phyloP scores from a whole-genome alignment of 2,329 filamentous ascomycete genomes.

The Fusarium lyarnte region DNA sequence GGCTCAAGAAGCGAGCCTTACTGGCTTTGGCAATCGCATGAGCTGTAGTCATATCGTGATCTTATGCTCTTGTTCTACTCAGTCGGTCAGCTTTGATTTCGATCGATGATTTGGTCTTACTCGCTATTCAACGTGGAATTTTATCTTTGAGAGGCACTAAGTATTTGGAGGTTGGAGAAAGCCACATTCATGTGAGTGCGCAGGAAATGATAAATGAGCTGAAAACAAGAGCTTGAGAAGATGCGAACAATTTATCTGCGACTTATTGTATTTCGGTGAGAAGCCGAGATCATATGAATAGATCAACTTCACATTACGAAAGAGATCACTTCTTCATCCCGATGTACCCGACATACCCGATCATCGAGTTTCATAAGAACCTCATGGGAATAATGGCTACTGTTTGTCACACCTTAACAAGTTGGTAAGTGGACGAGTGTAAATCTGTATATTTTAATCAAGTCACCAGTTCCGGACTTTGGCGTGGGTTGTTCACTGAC shows the following conservation, averaged over 20 bases:
- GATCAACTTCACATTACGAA: neutral
- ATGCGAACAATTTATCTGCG: neutral
- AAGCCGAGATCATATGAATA: neutral
- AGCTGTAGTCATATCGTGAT: conserved; percentile 5
- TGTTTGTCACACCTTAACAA: neutral
- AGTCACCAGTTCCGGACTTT: neutral
- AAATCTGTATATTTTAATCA: neutral
- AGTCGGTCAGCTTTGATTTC: neutral
- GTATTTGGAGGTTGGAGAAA: neutral
- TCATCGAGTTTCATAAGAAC: neutral
- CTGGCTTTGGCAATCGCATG: neutral
- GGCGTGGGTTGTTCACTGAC: neutral
- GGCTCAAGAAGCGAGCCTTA: conserved; percentile 4
- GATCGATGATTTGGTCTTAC: neutral
- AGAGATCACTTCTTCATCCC: neutral
- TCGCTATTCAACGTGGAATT: neutral
- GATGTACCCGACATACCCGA: conserved; percentile 19
- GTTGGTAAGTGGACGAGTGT: neutral
- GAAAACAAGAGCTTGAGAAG: neutral
- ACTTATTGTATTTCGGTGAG: neutral
- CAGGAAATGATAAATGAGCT: neutral
- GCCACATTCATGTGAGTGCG: neutral
- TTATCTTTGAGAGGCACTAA: neutral
- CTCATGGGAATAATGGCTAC: neutral
- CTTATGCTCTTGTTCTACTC: neutral